Base-by-base conservation (phyloP, 2,329 filamentous ascomycete genomes). In the Dactylellina haptotyla region DNA sequence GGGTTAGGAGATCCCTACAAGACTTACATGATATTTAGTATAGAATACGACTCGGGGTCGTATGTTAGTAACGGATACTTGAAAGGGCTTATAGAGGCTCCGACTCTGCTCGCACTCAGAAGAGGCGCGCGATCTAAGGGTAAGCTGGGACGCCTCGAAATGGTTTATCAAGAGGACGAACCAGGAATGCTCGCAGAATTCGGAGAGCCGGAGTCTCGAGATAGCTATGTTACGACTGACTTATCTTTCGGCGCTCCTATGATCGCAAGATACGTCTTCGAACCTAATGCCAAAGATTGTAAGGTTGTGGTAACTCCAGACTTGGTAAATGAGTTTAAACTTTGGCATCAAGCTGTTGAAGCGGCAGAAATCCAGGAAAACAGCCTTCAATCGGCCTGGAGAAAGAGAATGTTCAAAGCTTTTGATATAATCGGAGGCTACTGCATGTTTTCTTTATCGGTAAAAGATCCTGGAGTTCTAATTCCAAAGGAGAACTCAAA, bases 61-160 rank as follows among this genome's bases (percentile, higher is more conserved):
- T 9, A 20, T 41, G 18, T 26, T 8, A 28, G 25, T 26, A n/a
- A 32, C 20, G 20, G 32, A 34, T 16, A 41, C 1, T 12, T 67
- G 30, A 57, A 50, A 28, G 50, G 53, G 14, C 8, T 18, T 4
- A 5, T 23, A 3, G 43, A 48, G 25, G 45, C 32, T 26, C 26
- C 48, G 23, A 9, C 34, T 16, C 8, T 58, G 5, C 1, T 23
- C 4, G 53, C 53, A 20, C 28, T 67, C 2, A 41, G 53, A 30
- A 34, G 43, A 14, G 63, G 63, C 6, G 59, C 45, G 10, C 43
- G 45, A 4, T 16, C 53, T n/a, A 67, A 59, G 45, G 53, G 53
- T 28, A 18, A 51, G 25, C 39, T 58, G 53, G 63, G 59, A 25
- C 23, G 50, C 26, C 51, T 67, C 2, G 53, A 58, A 26, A 51